Percentiles rank a stretch among this genome's conserved stretches.
Conservation (phyloP, 768 basidiomycete genomes). For the Mycena latifolia region DNA sequence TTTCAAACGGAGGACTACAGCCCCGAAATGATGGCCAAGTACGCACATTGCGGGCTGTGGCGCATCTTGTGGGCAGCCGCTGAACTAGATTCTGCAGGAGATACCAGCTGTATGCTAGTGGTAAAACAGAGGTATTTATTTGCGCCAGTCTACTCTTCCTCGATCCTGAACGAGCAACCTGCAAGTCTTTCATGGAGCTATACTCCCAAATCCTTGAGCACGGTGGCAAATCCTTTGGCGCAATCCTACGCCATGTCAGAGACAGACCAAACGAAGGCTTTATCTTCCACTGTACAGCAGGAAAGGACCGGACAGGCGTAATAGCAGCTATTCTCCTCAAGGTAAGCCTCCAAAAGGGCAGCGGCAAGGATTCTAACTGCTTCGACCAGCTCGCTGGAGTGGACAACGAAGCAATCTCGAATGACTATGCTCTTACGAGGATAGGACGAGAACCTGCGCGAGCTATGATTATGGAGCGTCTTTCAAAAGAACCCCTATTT, state of each 20-base stretch:
- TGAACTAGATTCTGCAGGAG: conserved; percentile 56
- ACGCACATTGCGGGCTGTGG: conserved; percentile 56
- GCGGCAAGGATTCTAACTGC: not conserved
- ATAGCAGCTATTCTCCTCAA: conserved; percentile 79
- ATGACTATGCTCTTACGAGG: conserved; percentile 83
- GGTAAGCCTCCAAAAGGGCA: conserved; percentile 49
- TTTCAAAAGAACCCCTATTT: conserved; percentile 79
- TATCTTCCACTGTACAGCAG: conserved; percentile 87
- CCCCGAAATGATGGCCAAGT: conserved; percentile 88
- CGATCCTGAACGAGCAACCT: conserved; percentile 1
- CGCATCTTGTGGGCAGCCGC: conserved; percentile 36
- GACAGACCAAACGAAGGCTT: conserved; percentile 75
- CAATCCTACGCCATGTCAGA: conserved; percentile 78
- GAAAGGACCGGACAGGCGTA: conserved; percentile 87
- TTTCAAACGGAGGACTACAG: conserved; percentile 82
- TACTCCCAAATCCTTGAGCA: conserved; percentile 77
- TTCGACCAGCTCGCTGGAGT: conserved; percentile 76
- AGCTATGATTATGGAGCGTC: conserved; percentile 74
- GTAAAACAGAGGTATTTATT: conserved; percentile 75
- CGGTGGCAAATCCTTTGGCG: conserved; percentile 75
- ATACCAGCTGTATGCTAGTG: conserved; percentile 82
- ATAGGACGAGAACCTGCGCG: conserved; percentile 86
- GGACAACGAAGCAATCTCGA: conserved; percentile 70
- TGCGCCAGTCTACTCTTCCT: not conserved
- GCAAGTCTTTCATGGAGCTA: conserved; percentile 82